Base-by-base conservation (phyloP, 2,329 filamentous ascomycete species). In the Pezicula carpinea region DNA sequence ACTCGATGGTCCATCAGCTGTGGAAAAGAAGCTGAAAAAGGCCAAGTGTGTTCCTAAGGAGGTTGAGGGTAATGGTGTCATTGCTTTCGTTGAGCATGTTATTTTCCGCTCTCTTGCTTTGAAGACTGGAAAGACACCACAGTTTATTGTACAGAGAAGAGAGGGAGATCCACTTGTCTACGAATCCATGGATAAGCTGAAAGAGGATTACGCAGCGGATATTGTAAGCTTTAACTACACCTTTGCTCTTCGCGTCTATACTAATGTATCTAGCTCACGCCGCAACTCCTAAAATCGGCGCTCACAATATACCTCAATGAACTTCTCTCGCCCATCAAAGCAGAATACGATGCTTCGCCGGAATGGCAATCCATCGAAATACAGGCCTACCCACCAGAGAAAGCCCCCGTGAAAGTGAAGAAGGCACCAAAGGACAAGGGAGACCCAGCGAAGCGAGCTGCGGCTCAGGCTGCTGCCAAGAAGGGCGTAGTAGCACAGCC, bases 81-180 rank as follows among this genome's bases (percentile, higher is more conserved):
- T 97, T 43, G 82, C 86, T 2, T 91, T 97, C 52, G 83, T 93
- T 17, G 88, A 97, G 67, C 89, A 82, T 62, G 89, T 96, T 23
- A 75, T 97, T 26, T 77, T 99, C 8, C 89, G 90, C 0, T 87
- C 85, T 3, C 74, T 82, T 8, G 76, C 77, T n/a, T 71, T 95
- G 39, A 77, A 71, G 50, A 56, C 60, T 32, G 74, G 59, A 7
- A 70, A 78, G 50, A 72, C 73, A 51, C 69, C 72, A 22, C 76
- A 79, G 44, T 95, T 96, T 65, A 69, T 74, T 5, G 85, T 95
- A 6, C 74, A 83, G 53, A 74, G 83, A 59, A 72, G 81, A 55
- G 87, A 87, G 49, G 77, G 71, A 26, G 88, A 93, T 62, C 82
- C 89, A 1, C 70, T 96, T 29, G 75, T 90, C 51, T 97, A 96